These are phyloP conservation scores for Zelonia costaricensis DNA, from an alignment of 208 protist species.

Conservation along the genomic window DNA sequence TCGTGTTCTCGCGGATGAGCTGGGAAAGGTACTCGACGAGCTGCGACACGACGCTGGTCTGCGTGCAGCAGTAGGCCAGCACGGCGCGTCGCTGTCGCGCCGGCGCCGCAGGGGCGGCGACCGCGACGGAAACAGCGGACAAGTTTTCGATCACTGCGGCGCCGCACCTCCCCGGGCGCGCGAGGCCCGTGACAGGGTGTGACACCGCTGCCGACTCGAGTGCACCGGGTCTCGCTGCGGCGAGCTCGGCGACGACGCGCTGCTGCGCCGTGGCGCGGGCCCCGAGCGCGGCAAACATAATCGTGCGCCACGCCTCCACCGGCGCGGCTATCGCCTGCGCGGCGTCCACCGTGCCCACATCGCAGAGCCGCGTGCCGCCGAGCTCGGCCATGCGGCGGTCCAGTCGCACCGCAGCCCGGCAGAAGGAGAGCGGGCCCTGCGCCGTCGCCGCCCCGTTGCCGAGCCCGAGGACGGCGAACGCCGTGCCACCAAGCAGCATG, in stretches of 20 bases:
- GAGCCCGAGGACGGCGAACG: slow-evolving; percentile 59
- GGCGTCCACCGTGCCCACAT: slow-evolving; percentile 15
- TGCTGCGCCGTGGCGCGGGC: slow-evolving; percentile 6
- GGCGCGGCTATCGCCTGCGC: slow-evolving; percentile 19
- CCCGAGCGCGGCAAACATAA: slow-evolving; percentile 32
- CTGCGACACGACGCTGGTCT: slow-evolving; percentile 15
- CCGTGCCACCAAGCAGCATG: slow-evolving; percentile 35
- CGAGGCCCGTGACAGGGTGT: too few relatives aligned
- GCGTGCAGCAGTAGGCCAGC: slow-evolving; percentile 25
- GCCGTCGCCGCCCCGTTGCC: slow-evolving; percentile 33
- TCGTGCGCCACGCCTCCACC: slow-evolving; percentile 39
- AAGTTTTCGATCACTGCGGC: too few relatives aligned
- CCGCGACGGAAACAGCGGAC: not conserved
- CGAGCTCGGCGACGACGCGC: not conserved
- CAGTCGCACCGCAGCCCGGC: slow-evolving; percentile 30
- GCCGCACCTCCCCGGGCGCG: too few relatives aligned
- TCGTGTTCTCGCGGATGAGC: slow-evolving; percentile 16
- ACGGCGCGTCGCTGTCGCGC: slow-evolving; percentile 2
- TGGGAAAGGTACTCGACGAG: slow-evolving; percentile 18
- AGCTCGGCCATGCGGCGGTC: slow-evolving; percentile 39
- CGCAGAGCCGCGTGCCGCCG: slow-evolving; percentile 35
- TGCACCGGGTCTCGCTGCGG: not conserved
- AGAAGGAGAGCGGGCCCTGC: slow-evolving; percentile 38
- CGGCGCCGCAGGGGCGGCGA: not conserved
- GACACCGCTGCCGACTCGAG: too few relatives aligned